Evolutionary conservation across 106 monocot genomes (phyloP), one percentile per base, ranked within the genome.

Genomic region (Apostasia shenzhenica): DNA sequence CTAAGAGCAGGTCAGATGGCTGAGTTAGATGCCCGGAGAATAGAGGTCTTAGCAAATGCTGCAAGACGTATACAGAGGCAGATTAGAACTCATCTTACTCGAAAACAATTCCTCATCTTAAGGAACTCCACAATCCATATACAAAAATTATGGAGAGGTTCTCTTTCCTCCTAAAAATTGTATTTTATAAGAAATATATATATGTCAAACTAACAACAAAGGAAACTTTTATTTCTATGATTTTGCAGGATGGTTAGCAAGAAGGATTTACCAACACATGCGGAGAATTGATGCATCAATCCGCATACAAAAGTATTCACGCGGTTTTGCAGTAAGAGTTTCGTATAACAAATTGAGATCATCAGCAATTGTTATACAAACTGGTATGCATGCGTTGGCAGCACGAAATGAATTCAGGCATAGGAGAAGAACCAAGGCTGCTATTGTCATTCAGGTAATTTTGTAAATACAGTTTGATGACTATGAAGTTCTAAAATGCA

Each of bases 1-100:
- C 90, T 99, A 2, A 90, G 99, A 85, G 99, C 99, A 53, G 99
- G 99, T 38, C 99, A 99, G 79, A 99, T 99, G 99, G 99, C 93
- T 67, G 93, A 93, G 67, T 81, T 99, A 54, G 99, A 99, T 83
- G 93, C 99, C 69, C 75, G 93, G 76, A 90, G 99, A 81, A 81
- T 79, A 70, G 99, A 99, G 70, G 81, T 99, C 11, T 78, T 99
- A 70, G 87, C 87, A 75, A 85, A 85, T 80, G 93, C 93, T 57
- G 83, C 85, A 58, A 90, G 68, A 68, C 67, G 70, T 13, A 83
- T 99, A 57, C 99, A 99, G 72, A 90, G 93, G 68, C 87, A 85
- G 69, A 93, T 99, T 40, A 78, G 81, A 67, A 99, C 99, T 73
- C 80, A 93, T 72, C 73, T 93, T 41, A 59, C 85, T 54, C 61